Evolutionary conservation across 192 early-diverging fungal genomes (phyloP).

Genomic region (Gaertneriomyces semiglobifer): DNA sequence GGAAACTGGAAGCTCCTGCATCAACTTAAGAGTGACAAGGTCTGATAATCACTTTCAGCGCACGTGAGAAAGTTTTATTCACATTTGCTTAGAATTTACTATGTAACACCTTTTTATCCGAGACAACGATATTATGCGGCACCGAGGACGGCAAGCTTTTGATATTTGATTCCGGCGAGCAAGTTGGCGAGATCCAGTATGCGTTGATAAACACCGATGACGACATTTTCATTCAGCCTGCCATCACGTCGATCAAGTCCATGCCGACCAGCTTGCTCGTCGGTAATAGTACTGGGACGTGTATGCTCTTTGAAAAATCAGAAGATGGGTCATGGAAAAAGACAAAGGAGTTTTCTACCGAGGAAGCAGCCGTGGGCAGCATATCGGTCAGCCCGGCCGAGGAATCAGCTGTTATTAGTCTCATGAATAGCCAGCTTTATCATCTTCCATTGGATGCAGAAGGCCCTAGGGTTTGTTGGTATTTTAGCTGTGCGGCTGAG

Average conservation of each 20-base stretch:
- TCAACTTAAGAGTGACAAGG: conserved; percentile 51
- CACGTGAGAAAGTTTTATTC: not conserved
- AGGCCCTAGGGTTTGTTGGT: conserved; percentile 31
- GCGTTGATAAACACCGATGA: conserved; percentile 14
- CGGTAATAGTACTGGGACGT: conserved; percentile 39
- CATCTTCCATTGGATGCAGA: conserved; percentile 27
- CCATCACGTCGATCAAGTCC: conserved; percentile 37
- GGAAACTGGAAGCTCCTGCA: conserved; percentile 44
- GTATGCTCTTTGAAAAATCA: conserved; percentile 45
- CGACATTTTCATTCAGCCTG: conserved; percentile 21
- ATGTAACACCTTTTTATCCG: conserved; percentile 49
- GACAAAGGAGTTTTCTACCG: conserved; percentile 36
- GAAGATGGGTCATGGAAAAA: conserved; percentile 42
- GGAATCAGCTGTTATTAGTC: conserved; percentile 42
- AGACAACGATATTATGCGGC: conserved; percentile 44
- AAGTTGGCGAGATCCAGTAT: conserved; percentile 41
- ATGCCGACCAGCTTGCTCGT: conserved; percentile 43
- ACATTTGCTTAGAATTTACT: conserved; percentile 38
- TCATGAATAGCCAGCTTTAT: conserved; percentile 47
- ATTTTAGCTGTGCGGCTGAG: not conserved
- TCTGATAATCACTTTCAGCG: conserved; percentile 11
- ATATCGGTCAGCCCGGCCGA: conserved; percentile 48
- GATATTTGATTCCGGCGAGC: conserved; percentile 52
- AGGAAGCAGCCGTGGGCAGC: conserved; percentile 34
- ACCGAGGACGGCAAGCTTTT: conserved; percentile 52